phyloP scores from a whole-genome alignment of 2,329 filamentous ascomycete species.

The Aspergillus japonicus region DNA sequence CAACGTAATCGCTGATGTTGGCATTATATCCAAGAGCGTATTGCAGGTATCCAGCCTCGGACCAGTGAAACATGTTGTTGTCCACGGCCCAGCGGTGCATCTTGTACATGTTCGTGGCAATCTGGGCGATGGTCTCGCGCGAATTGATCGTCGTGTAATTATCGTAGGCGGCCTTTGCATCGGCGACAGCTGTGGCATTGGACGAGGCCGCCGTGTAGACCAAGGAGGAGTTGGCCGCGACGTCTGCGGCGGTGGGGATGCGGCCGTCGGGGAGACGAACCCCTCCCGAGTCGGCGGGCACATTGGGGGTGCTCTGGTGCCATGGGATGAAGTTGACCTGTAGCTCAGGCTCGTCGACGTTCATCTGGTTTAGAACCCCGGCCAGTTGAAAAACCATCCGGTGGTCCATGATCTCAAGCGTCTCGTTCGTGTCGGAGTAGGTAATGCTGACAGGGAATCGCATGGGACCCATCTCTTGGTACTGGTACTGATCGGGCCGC shows the following conservation, averaged over 20 bases:
- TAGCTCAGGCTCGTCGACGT: conserved; percentile 33
- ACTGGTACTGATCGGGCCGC: conserved; percentile 35
- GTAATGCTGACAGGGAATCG: conserved; percentile 44
- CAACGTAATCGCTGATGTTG: conserved; percentile 57
- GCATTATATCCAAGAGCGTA: conserved; percentile 56
- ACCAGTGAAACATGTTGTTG: conserved; percentile 61
- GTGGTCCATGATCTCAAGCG: conserved; percentile 44
- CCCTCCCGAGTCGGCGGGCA: conserved; percentile 50
- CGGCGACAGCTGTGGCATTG: conserved; percentile 35
- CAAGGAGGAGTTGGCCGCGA: conserved; percentile 42
- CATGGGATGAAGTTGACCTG: conserved; percentile 46
- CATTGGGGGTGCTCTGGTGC: conserved; percentile 50
- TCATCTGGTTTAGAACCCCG: conserved; percentile 43
- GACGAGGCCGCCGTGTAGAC: conserved; percentile 38
- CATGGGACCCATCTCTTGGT: conserved; percentile 48
- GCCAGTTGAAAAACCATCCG: conserved; percentile 46
- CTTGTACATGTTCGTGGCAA: conserved; percentile 42
- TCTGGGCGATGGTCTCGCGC: conserved; percentile 26
- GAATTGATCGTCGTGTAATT: conserved; percentile 32
- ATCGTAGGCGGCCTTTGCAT: conserved; percentile 42
- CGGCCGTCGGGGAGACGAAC: conserved; percentile 52
- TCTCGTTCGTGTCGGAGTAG: conserved; percentile 44
- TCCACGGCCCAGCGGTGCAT: conserved; percentile 57
- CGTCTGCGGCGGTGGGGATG: conserved; percentile 54
- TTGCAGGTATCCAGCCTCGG: conserved; percentile 62